A percentile compares a stretch with the other conserved stretches of the same genome.
Evolutionary conservation across 2,329 filamentous ascomycete genomes (phyloP).

Genomic region (Aspergillus puulaauensis): DNA sequence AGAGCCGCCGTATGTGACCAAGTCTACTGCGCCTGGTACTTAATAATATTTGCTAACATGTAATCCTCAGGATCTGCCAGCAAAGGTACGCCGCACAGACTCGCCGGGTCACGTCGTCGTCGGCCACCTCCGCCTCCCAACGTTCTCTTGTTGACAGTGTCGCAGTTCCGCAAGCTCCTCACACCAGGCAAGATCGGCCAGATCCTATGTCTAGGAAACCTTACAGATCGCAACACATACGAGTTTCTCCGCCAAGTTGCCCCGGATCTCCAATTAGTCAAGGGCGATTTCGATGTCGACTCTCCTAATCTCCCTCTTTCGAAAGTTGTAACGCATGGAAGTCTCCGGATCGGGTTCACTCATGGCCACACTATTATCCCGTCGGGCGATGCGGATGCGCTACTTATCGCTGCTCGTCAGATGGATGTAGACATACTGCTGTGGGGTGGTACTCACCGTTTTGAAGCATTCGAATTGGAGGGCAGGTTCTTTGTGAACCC

Average conservation of each 20-base stretch:
- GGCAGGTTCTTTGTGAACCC: constrained; percentile 72
- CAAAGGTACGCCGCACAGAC: constrained; percentile 63
- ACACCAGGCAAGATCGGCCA: constrained; percentile 81
- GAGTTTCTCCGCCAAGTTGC: constrained; percentile 75
- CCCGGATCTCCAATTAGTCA: constrained; percentile 69
- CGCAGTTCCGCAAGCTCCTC: constrained; percentile 80
- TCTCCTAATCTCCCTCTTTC: constrained; percentile 64
- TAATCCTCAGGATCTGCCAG: constrained; percentile 68
- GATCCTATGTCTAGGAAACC: constrained; percentile 76
- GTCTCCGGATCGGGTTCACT: constrained; percentile 67
- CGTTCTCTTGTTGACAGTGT: constrained; percentile 14
- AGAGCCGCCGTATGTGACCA: constrained; percentile 66
- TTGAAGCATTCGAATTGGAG: constrained; percentile 71
- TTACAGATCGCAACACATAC: constrained; percentile 77
- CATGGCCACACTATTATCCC: constrained; percentile 69
- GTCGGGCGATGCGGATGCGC: constrained; percentile 65
- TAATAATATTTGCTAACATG: constrained; percentile 14
- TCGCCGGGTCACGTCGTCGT: background rate
- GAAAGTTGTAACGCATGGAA: constrained; percentile 70
- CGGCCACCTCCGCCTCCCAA: constrained; percentile 2
- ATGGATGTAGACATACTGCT: constrained; percentile 71
- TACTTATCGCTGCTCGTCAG: constrained; percentile 67
- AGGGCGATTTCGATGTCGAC: constrained; percentile 69
- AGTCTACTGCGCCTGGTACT: constrained; percentile 16
- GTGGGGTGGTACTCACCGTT: constrained; percentile 69